phyloP scores from a whole-genome alignment of 1,284 basidiomycete species.

The Apiotrichum veenhuisii region DNA sequence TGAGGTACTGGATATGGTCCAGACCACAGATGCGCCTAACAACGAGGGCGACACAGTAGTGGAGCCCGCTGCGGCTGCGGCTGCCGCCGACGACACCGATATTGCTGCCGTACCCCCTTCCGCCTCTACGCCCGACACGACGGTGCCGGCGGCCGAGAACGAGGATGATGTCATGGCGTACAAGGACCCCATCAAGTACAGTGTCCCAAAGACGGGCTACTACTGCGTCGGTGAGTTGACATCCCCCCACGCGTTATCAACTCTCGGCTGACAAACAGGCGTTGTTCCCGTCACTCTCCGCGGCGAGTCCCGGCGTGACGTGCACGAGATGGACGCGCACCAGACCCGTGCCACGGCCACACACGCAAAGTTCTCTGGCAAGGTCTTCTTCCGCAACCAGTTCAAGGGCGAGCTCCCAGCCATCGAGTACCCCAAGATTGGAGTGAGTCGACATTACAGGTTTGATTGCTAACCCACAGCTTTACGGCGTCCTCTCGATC shows the following conservation, averaged over 20 bases:
- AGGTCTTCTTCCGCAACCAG: constrained; percentile 79
- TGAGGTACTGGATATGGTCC: not conserved
- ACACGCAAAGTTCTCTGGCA: constrained; percentile 77
- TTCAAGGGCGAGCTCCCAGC: constrained; percentile 88
- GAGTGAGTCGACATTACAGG: constrained; percentile 57
- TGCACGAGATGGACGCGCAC: not conserved
- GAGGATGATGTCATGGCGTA: constrained; percentile 28
- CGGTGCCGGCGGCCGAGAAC: not conserved
- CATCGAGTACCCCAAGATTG: constrained; percentile 96
- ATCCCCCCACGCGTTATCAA: not conserved
- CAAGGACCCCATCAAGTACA: constrained; percentile 58
- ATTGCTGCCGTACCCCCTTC: not conserved
- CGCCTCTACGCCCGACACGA: too few species aligned
- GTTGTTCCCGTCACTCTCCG: constrained; percentile 75
- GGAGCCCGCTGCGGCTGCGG: not conserved
- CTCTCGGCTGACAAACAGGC: constrained; percentile 53
- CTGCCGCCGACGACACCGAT: constrained; percentile 2
- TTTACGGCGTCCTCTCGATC: constrained; percentile 80
- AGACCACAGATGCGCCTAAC: not conserved
- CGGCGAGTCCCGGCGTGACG: constrained; percentile 1
- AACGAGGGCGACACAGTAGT: not conserved
- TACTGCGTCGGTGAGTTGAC: constrained; percentile 75
- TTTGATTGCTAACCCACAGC: constrained; percentile 54
- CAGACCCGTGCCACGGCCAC: constrained; percentile 15
- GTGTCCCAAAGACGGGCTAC: constrained; percentile 83